Base-by-base conservation (phyloP, 257 asterid species). In the Salvia miltiorrhiza region DNA sequence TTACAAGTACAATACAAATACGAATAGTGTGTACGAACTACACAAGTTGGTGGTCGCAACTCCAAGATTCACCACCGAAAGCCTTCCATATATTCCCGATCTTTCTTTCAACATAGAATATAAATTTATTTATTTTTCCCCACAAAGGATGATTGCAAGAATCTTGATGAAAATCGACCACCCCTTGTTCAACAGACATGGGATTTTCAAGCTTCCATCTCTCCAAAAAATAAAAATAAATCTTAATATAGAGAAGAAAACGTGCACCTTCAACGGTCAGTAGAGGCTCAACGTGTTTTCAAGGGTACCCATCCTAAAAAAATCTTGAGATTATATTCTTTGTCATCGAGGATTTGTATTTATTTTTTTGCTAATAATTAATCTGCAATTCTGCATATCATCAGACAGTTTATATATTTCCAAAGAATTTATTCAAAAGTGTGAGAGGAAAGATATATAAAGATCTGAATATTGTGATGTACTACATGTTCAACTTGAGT, bases 21-120 rank as follows among this genome's bases (percentile, higher is more conserved):
- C 43, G 9, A 8, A 37, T 9, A 37, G 21, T 47, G 24, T 17
- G 54, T 7, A 16, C 17, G 20, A 61, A 14, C 30, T 43, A 33
- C 16, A 17, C 80, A 76, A 76, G 77, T 73, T 65, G 79, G 79
- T 77, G 85, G 82, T 67, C 73, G 44, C 78, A 62, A 30, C 52
- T 26, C 67, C 53, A 77, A 77, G 85, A 81, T 77, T 80, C 85
- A 77, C 69, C 80, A 77, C 85, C 82, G 80, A 77, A 71, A 77
- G 82, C 72, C 71, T 35, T 67, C 8, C 69, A 62, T 71, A 71
- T 45, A 65, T 81, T 77, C 80, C 32, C 44, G 19, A 77, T 81
- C 70, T 75, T 53, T 73, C 63, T 60, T 48, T 47, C 43, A 26
- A 39, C 5, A 40, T 10, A 56, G 76, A 70, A 77, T 81, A 74